Evolutionary conservation across 176 grass and related monocot genomes (phyloP).

Genomic region (Microstegium vimineum): DNA sequence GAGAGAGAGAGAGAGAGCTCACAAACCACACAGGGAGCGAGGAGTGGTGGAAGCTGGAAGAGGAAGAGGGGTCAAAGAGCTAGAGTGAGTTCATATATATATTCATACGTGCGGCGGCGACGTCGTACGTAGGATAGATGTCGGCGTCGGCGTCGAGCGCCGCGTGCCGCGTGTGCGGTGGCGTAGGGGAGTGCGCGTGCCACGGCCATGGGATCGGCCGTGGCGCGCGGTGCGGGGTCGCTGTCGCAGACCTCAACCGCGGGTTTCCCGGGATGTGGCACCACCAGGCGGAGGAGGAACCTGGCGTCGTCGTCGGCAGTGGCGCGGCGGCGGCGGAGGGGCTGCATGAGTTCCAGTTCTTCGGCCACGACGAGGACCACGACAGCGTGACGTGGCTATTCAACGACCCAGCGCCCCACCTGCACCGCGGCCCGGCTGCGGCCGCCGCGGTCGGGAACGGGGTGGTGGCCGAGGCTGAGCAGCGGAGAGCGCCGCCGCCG

Average conservation of each 20-base stretch:
- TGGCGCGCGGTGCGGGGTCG: conserved; percentile 25
- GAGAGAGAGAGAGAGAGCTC: background rate
- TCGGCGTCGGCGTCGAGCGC: conserved; percentile 37
- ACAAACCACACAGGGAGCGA: conserved; percentile 8
- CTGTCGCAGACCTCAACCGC: conserved; percentile 44
- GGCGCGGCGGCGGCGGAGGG: background rate
- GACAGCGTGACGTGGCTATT: conserved; percentile 62
- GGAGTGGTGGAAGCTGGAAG: background rate
- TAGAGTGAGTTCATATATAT: background rate
- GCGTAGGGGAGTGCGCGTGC: conserved; percentile 32
- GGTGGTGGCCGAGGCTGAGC: background rate
- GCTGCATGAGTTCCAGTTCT: conserved; percentile 77
- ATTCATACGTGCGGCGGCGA: background rate
- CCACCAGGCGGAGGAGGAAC: conserved; percentile 9
- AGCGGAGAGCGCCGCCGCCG: conserved; percentile 22
- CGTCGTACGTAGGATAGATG: conserved; percentile 11
- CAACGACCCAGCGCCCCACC: conserved; percentile 39
- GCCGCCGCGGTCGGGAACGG: conserved; percentile 45
- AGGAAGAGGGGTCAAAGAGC: background rate
- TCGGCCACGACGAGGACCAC: conserved; percentile 61
- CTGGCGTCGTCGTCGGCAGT: background rate
- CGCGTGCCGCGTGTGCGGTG: conserved; percentile 36
- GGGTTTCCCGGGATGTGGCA: conserved; percentile 31
- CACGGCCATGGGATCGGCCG: background rate
- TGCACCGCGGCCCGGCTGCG: conserved; percentile 36